Conservation (phyloP, 2,329 filamentous ascomycete genomes). For the Arthrinium phaeospermum region DNA sequence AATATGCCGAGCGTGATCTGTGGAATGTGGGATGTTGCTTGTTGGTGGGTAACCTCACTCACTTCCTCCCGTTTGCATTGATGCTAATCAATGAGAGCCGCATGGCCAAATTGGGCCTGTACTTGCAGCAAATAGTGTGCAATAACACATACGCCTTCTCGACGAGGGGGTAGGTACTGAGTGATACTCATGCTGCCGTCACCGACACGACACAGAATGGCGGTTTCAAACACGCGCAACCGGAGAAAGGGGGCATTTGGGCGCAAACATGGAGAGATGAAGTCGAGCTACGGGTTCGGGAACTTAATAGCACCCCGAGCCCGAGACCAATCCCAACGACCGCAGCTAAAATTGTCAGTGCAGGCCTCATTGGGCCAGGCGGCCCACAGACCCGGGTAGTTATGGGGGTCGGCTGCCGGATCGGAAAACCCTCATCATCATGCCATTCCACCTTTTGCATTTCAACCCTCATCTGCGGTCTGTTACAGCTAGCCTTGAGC, state of each 20-base stretch:
- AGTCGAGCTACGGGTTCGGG: neutral
- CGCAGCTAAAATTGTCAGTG: neutral
- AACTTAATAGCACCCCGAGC: neutral
- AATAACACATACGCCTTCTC: neutral
- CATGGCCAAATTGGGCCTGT: neutral
- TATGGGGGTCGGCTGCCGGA: neutral
- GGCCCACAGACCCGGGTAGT: neutral
- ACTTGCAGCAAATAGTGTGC: neutral
- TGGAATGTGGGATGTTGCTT: neutral
- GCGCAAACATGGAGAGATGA: neutral
- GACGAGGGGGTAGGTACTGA: neutral
- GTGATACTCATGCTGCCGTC: neutral
- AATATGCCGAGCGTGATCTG: neutral
- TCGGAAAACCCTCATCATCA: neutral
- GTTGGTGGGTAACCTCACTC: neutral
- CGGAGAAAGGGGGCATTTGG: neutral
- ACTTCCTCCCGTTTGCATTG: neutral
- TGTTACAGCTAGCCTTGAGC: neutral
- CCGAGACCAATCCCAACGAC: neutral
- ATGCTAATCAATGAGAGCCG: neutral
- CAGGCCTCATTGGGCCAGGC: neutral
- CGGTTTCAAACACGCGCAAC: neutral
- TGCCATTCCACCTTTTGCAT: neutral
- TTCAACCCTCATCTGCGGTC: neutral
- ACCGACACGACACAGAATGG: neutral